Conservation (phyloP, 305 asterid species). For the Stenogyne calaminthoides region DNA sequence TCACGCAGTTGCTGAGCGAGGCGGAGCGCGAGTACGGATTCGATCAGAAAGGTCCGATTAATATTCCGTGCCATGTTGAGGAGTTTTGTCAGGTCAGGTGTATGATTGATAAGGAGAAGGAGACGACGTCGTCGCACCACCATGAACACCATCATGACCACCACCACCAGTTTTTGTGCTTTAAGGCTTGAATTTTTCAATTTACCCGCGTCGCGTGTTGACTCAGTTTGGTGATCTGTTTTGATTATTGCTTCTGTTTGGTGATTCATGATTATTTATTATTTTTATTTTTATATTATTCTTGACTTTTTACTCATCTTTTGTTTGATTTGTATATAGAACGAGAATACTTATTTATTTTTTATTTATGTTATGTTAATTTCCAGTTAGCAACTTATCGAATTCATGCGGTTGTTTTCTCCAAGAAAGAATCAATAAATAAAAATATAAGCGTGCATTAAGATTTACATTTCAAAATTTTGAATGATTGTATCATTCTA, state of each 20-base stretch:
- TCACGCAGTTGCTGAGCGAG: constrained; percentile 62
- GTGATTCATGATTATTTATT: neutral
- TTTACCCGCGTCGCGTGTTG: neutral
- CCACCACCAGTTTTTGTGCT: constrained; percentile 49
- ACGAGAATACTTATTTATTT: too few species aligned
- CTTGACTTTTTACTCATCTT: neutral
- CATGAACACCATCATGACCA: constrained; percentile 27
- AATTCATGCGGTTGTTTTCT: too few species aligned
- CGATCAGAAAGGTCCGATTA: constrained; percentile 67
- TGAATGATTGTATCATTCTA: too few species aligned
- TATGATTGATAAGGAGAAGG: constrained; percentile 44
- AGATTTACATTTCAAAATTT: too few species aligned
- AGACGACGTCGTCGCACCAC: constrained; percentile 28
- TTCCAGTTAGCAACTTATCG: neutral
- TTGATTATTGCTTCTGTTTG: neutral
- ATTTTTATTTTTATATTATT: neutral
- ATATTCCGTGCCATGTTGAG: constrained; percentile 61
- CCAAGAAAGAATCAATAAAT: too few species aligned
- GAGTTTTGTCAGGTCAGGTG: constrained; percentile 46
- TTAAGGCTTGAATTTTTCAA: constrained; percentile 38
- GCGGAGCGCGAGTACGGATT: constrained; percentile 94
- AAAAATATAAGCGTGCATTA: too few species aligned
- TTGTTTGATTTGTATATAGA: neutral
- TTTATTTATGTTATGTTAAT: neutral
- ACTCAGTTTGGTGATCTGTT: neutral